phyloP scores from a whole-genome alignment of 352 stramenopile genomes.

The Albugo candida region DNA sequence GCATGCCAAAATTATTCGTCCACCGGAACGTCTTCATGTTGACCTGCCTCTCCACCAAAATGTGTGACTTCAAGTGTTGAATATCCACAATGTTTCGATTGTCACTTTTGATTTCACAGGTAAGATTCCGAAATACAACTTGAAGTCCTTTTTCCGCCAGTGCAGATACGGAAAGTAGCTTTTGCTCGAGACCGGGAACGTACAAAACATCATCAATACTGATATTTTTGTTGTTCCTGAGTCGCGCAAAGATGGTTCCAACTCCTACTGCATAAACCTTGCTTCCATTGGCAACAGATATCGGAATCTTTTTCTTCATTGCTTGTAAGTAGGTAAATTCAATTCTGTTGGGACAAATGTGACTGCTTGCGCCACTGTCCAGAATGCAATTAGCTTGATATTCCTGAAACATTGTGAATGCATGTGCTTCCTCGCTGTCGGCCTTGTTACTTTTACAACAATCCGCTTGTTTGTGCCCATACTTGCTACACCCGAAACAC shows the following conservation, averaged over 20 bases:
- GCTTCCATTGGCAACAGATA: conserved; percentile 5
- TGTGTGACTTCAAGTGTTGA: too few relatives aligned
- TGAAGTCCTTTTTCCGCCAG: neutral
- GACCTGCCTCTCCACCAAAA: too few relatives aligned
- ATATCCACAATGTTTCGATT: too few relatives aligned
- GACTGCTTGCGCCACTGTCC: conserved; percentile 10
- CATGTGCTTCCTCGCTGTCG: neutral
- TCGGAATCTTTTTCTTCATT: too few relatives aligned
- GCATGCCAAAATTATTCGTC: too few relatives aligned
- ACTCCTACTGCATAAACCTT: conserved; percentile 3
- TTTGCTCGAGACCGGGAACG: neutral
- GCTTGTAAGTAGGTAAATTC: conserved; percentile 4
- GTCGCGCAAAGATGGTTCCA: conserved; percentile 1
- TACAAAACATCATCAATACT: neutral
- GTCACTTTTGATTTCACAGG: too few relatives aligned
- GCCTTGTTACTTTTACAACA: neutral
- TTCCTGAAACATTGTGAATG: neutral
- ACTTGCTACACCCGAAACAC: neutral
- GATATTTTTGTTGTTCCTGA: neutral
- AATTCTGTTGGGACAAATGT: conserved; percentile 7
- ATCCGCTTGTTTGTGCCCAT: neutral
- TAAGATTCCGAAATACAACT: neutral
- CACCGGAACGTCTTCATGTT: too few relatives aligned
- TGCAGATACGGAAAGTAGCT: neutral
- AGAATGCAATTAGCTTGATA: neutral